phyloP scores from a whole-genome alignment of 2,329 filamentous ascomycete genomes.

The Pleomassaria siparia region DNA sequence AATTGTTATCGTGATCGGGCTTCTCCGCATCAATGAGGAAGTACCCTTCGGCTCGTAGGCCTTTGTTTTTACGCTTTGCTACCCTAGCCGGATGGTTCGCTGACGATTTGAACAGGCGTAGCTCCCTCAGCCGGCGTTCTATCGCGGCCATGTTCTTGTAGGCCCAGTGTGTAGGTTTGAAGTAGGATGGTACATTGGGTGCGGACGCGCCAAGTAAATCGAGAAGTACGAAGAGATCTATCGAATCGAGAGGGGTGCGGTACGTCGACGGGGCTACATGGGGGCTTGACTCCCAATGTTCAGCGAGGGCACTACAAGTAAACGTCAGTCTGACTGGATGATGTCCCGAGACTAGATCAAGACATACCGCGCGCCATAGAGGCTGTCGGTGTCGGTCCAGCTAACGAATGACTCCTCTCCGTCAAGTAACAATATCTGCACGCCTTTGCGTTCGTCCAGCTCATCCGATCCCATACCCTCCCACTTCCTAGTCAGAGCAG shows the following conservation, averaged over 20 bases:
- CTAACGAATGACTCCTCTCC: slow-evolving; percentile 87
- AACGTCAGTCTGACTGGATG: neutral
- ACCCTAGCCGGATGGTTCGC: slow-evolving; percentile 52
- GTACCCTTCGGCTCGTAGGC: slow-evolving; percentile 34
- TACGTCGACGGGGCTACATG: slow-evolving; percentile 74
- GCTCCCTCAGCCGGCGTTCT: slow-evolving; percentile 71
- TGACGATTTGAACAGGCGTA: slow-evolving; percentile 67
- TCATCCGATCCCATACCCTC: slow-evolving; percentile 58
- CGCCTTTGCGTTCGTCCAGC: slow-evolving; percentile 74
- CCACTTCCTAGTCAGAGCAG: slow-evolving; percentile 84
- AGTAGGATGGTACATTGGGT: slow-evolving; percentile 81
- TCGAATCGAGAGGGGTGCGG: slow-evolving; percentile 73
- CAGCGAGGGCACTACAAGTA: slow-evolving; percentile 66
- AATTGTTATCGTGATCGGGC: slow-evolving; percentile 41
- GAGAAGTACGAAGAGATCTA: slow-evolving; percentile 85
- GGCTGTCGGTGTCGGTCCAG: slow-evolving; percentile 81
- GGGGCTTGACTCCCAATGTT: slow-evolving; percentile 73
- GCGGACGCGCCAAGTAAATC: slow-evolving; percentile 76
- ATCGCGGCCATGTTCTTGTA: slow-evolving; percentile 76
- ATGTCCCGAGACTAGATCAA: neutral
- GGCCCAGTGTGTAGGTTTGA: slow-evolving; percentile 90
- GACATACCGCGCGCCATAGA: slow-evolving; percentile 80
- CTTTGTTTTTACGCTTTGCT: slow-evolving; percentile 29
- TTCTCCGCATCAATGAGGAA: slow-evolving; percentile 67
- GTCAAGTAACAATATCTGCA: slow-evolving; percentile 89